Evolutionary conservation across 495 filamentous ascomycete species (phyloP), one percentile per base, ranked within the genome.

Genomic region (Jackrogersella multiformis): DNA sequence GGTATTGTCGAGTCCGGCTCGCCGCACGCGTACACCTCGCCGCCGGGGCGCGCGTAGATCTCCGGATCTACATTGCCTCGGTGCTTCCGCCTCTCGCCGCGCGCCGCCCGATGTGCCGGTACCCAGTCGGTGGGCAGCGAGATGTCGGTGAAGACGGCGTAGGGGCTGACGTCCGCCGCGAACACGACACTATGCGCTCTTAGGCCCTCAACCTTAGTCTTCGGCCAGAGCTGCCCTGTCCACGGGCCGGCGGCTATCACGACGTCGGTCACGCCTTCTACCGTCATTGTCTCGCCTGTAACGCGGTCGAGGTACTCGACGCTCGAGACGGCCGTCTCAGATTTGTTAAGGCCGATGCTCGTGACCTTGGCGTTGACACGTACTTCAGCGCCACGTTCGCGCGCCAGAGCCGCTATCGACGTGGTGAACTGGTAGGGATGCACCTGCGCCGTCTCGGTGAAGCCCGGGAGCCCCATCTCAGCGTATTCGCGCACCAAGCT

Each of bases 371-470:
- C 84, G 9, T 91, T 90, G 28, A 90, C 67, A 21, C 88, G 81
- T 54, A 97, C 86, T 42, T 89, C 85, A 21, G 86, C 89, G 7
- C 94, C 94, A 61, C 84, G 86, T 58, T 93, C 87, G 61, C 84
- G 81, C 7, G 94, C 93, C 15, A 99, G 82, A 35, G 86, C 84
- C 9, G 92, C 92, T 74, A 99, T 95, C 2, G 90, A 84, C 0
- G 87, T 97, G 2, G 94, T 99, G 69, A 99, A 97, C 20, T 91
- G 87, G 71, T 91, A 93, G 1, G 95, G 95, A 75, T 98, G 95
- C 5, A 98, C 95, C 74, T 98, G 95, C 2, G 95, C 92, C 1
- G 95, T 98, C 59, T 85, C 84, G 49, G 79, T 81, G 12, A 68
- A 71, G 4, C 85, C 85, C 0, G 90, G 89, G 4, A 82, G 80